phyloP scores from a whole-genome alignment of 2,329 filamentous ascomycete species.

The Colletotrichum viniferum region DNA sequence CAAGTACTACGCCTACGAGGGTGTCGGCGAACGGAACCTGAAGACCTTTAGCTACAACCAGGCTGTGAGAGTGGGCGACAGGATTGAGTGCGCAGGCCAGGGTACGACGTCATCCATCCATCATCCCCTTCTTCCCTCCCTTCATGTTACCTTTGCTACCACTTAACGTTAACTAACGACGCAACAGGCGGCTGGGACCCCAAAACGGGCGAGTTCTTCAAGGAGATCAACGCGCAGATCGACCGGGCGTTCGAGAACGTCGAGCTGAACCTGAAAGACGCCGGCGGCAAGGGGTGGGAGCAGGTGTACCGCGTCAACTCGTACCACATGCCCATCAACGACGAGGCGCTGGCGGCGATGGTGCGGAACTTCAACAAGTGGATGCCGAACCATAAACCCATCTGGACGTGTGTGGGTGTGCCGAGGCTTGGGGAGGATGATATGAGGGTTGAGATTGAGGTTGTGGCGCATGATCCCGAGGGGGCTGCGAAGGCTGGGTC shows the following conservation, averaged over 20 bases:
- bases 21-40: constrained; percentile 31
- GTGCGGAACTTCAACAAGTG: constrained; percentile 51
- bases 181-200: constrained; percentile 36
- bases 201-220: constrained; percentile 27
- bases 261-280: constrained; percentile 51
- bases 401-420: constrained; percentile 61
- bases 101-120: constrained; percentile 31
- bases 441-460: constrained; percentile 66
- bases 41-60: constrained; percentile 46
- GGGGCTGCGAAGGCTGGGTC: constrained; percentile 27
- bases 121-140: neutral
- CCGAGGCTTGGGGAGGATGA: constrained; percentile 46
- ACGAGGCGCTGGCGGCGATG: constrained; percentile 45
- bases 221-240: constrained; percentile 48
- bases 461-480: constrained; percentile 48
- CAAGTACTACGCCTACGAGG: constrained; percentile 36
- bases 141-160: neutral
- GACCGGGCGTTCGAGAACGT: constrained; percentile 62
- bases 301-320: constrained; percentile 56
- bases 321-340: constrained; percentile 47
- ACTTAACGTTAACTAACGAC: neutral
- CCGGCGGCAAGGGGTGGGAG: constrained; percentile 60
- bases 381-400: constrained; percentile 55
- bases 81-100: constrained; percentile 52
- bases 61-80: constrained; percentile 51